phyloP scores from a whole-genome alignment of 148 eudicot genomes.

The Amaranthus cruentus region DNA sequence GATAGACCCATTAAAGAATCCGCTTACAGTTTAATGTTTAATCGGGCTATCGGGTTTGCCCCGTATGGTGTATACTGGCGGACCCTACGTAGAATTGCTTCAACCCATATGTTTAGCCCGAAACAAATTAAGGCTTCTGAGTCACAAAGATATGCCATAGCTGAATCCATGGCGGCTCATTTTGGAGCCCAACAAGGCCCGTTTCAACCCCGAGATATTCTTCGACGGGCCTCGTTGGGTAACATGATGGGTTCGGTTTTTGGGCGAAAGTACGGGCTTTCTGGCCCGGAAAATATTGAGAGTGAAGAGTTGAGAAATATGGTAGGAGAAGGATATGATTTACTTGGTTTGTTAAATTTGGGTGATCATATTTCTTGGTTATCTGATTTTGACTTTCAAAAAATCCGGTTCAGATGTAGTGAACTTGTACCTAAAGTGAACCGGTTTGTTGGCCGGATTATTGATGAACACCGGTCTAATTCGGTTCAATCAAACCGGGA shows the following conservation, averaged over 20 bases:
- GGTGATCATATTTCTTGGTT: constrained; percentile 59
- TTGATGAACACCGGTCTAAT: constrained; percentile 41
- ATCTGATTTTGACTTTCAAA: constrained; percentile 41
- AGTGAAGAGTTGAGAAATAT: constrained; percentile 37
- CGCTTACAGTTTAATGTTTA: constrained; percentile 60
- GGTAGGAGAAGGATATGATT: constrained; percentile 61
- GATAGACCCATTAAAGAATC: constrained; percentile 71
- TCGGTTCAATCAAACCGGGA: constrained; percentile 20
- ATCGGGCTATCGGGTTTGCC: constrained; percentile 73
- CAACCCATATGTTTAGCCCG: constrained; percentile 54
- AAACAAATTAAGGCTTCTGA: constrained; percentile 35
- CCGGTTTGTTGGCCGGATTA: constrained; percentile 43
- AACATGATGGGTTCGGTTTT: constrained; percentile 77
- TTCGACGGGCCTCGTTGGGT: constrained; percentile 48
- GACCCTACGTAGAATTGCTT: constrained; percentile 43
- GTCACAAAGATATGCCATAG: constrained; percentile 35
- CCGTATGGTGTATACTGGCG: constrained; percentile 69
- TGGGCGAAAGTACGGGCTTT: constrained; percentile 34
- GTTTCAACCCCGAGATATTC: constrained; percentile 34
- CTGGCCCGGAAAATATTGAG: constrained; percentile 17
- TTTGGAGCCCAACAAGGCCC: constrained; percentile 12
- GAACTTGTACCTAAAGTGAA: constrained; percentile 52
- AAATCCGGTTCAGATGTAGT: constrained; percentile 42
- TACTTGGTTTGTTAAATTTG: constrained; percentile 61
- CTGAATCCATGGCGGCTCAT: constrained; percentile 21